phyloP scores from a whole-genome alignment of 805 yeast species.

The Kodamaea neixiangensis region DNA sequence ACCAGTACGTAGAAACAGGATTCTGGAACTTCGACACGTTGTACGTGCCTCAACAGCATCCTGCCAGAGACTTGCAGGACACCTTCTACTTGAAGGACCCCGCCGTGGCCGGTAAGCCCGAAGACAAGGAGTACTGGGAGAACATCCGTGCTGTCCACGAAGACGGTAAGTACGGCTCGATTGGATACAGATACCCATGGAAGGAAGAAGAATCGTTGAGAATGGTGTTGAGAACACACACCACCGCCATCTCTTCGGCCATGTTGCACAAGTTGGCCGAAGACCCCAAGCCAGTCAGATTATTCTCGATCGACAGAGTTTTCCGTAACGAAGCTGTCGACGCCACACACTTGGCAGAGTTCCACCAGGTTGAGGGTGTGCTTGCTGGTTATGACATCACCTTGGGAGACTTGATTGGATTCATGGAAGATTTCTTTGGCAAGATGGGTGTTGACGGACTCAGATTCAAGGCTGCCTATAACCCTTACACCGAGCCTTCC shows the following conservation, averaged over 20 bases:
- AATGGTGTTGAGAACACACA: slow-evolving; percentile 95
- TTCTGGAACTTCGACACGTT: slow-evolving; percentile 99
- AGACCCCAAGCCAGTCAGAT: slow-evolving; percentile 86
- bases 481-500: slow-evolving; percentile 99
- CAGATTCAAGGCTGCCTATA: slow-evolving; percentile 98
- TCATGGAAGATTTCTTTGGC: slow-evolving; percentile 95
- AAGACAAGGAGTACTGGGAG: slow-evolving; percentile 75
- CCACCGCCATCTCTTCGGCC: slow-evolving; percentile 89
- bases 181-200: slow-evolving; percentile 99
- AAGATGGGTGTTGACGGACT: slow-evolving; percentile 96
- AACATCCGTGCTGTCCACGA: slow-evolving; percentile 84
- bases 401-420: slow-evolving; percentile 93
- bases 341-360: slow-evolving; percentile 98
- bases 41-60: slow-evolving; percentile 98
- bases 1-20: slow-evolving; percentile 96
- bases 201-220: slow-evolving; percentile 84
- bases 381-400: slow-evolving; percentile 95
- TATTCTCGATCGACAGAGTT: slow-evolving; percentile 95
- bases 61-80: slow-evolving; percentile 98
- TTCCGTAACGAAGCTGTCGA: slow-evolving; percentile 99
- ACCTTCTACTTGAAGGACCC: slow-evolving; percentile 98
- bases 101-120: slow-evolving; percentile 72
- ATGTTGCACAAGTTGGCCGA: slow-evolving; percentile 86
- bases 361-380: slow-evolving; percentile 99
- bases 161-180: slow-evolving; percentile 87